Base-by-base conservation (phyloP, 2,329 filamentous ascomycete species). In the Ophiostoma piceae region DNA sequence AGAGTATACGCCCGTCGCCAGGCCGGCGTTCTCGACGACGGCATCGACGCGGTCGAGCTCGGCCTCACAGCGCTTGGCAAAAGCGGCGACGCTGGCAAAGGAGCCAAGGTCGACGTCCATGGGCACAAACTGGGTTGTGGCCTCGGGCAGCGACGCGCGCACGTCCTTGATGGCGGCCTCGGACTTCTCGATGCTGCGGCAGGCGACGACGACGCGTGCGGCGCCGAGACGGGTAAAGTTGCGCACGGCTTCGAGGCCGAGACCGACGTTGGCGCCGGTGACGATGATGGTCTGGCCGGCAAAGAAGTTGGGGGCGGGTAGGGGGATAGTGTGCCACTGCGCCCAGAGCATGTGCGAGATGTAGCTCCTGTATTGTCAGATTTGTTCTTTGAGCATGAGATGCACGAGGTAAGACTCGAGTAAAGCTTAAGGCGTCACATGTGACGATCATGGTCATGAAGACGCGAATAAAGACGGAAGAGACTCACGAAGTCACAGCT, bases 41-140 rank as follows among this genome's bases (percentile, higher is more conserved):
- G 78, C 76, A 70, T 84, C 82, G 22, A 84, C 73, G 11, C 83
- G 75, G 3, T 79, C 77, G 39, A 84, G 74, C 62, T 72, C 71
- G 6, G 9, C n/a, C 2, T 70, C 71, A 8, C 74, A 76, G 19
- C 76, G 74, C 8, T 51, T 26, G 66, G 73, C 75, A 71, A 88
- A 86, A 1, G 75, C 76, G 67, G 78, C 75, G 51, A 86, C 79
- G 41, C 80, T 83, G 3, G 79, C 79, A 73, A 83, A 84, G 22
- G 77, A 80, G 16, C 73, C 74, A 73, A 86, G 79, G 73, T 87
- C 84, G 4, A 87, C 73, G 12, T 77, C 69, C 84, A 84, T 87
- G 14, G 85, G 82, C 62, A 85, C 77, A 41, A 84, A 75, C 22
- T 26, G 3, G 65, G 39, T 47, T 39, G n/a, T 19, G 5, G 37